Evolutionary conservation across 345 rosid species (phyloP), one percentile per base, ranked within the genome.

Genomic region (Draba incana): DNA sequence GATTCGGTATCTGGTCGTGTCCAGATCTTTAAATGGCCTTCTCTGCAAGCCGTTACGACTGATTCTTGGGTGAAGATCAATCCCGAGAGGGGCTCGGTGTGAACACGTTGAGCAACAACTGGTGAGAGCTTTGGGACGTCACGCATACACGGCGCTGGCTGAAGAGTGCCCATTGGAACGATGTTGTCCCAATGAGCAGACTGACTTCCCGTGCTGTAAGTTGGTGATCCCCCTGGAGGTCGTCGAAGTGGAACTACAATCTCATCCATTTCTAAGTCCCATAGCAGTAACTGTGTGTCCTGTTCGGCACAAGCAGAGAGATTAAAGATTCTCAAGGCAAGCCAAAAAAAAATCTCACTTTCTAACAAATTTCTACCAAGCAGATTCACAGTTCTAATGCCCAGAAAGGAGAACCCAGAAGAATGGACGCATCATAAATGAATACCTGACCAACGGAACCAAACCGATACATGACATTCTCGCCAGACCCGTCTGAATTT

Each of bases 361-460:
- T 58, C 57, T 37, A 38, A 45, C 37, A 16, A 13, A 31, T 20
- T 12, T 68, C 35, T 23, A 9, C 56, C 37, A 9, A 44, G 53
- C 23, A 43, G 62, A 54, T 39, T 27, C 48, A 13, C 14, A 1
- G 11, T 16, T 39, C 24, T 11, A 27, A 20, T 38, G 47, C 14
- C 38, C 25, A 28, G 43, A 45, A 45, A 62, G 12, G 60, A 16
- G 52, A 43, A 31, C 39, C 46, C 62, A 3, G 20, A 35, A 41
- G 28, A 50, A 45, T 30, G 6, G 30, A 38, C 38, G 42, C 10
- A 24, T 38, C 20, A 33, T 37, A 46, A 57, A 4, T 46, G 47
- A 42, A 37, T 92, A 95, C 99, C 99, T 92, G 99, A 72, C 97
- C 99, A 74, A 95, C 99, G 50, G 99, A 95, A 33, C 99, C 99